Base-by-base conservation (phyloP, 257 asterid species). In the Asclepias syriaca region DNA sequence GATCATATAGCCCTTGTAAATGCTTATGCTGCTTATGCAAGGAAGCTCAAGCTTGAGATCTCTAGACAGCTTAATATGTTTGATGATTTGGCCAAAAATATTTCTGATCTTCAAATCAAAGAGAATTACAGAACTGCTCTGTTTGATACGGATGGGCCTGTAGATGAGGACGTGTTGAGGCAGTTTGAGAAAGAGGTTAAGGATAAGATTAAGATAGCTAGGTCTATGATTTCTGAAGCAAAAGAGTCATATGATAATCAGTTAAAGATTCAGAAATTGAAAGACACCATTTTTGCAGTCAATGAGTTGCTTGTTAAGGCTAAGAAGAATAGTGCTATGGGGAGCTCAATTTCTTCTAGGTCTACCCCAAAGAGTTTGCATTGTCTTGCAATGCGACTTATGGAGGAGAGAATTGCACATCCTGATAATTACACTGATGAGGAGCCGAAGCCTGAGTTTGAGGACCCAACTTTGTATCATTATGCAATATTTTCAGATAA, bases 301-400 rank as follows among this genome's bases (percentile, higher is more conserved):
- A 83, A 90, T 73, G 99, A 94, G 85, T 84, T 89, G 89, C 92
- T 89, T 50, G 39, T 84, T 74, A 94, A 94, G 86, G 99, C 99
- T 75, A 94, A 89, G 87, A 94, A 84, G 81, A 94, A 87, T 77
- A 96, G 96, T 69, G 96, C 95, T 24, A 87, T 91, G 82, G 87
- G 95, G 53, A 94, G 97, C 84, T 65, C 84, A 72, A 87, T 91
- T 73, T 84, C 98, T 51, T 96, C 97, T 6, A 91, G 86, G 86
- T 94, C 97, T 11, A 91, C 99, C 79, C 99, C 99, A 53, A 94
- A 94, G 92, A 94, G 99, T 78, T 86, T 94, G 86, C 99, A 94
- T 78, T 94, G 99, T 78, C 88, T 94, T 55, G 97, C 99, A 1
- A 94, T 94, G 99, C 82, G 99, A 73, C 93, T 94, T 49, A 77